Percentiles rank a stretch among this genome's conserved stretches.
phyloP scores from a whole-genome alignment of 2,329 filamentous ascomycete genomes.

The Dactylellina haptotyla region DNA sequence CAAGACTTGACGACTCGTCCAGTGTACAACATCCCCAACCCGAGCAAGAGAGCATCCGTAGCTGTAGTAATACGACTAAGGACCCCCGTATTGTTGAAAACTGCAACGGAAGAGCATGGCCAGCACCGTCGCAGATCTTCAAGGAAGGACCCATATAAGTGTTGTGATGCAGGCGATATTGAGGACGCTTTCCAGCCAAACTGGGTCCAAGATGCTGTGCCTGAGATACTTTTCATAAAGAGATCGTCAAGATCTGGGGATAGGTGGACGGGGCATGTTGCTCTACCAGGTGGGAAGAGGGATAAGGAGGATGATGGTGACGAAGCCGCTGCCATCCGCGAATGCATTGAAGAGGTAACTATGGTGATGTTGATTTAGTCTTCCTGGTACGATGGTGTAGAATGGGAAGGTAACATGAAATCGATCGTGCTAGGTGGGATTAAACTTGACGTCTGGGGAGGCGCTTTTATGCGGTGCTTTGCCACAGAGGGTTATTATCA shows the following conservation, averaged over 20 bases:
- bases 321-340: slow-evolving; percentile 71
- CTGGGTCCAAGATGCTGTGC: slow-evolving; percentile 74
- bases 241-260: slow-evolving; percentile 72
- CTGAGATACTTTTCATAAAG: slow-evolving; percentile 78
- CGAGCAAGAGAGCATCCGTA: slow-evolving; percentile 68
- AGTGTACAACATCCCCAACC: slow-evolving; percentile 12
- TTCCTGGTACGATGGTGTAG: too few species aligned
- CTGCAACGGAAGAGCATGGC: slow-evolving; percentile 41
- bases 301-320: slow-evolving; percentile 74
- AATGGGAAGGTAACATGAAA: slow-evolving; percentile 1
- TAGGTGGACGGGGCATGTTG: slow-evolving; percentile 76
- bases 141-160: slow-evolving; percentile 23
- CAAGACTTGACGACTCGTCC: slow-evolving; percentile 33
- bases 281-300: slow-evolving; percentile 73
- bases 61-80: slow-evolving; percentile 73
- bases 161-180: slow-evolving; percentile 61
- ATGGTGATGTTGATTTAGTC: too few species aligned
- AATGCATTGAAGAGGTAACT: slow-evolving; percentile 74
- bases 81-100: slow-evolving; percentile 63
- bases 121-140: slow-evolving; percentile 58
- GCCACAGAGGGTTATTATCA: slow-evolving; percentile 64
- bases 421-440: slow-evolving; percentile 61
- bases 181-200: slow-evolving; percentile 71
- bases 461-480: slow-evolving; percentile 41
- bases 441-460: slow-evolving; percentile 33